Base-by-base conservation (phyloP, 169 alveolate genomes). In the Cryptosporidium parvum region DNA sequence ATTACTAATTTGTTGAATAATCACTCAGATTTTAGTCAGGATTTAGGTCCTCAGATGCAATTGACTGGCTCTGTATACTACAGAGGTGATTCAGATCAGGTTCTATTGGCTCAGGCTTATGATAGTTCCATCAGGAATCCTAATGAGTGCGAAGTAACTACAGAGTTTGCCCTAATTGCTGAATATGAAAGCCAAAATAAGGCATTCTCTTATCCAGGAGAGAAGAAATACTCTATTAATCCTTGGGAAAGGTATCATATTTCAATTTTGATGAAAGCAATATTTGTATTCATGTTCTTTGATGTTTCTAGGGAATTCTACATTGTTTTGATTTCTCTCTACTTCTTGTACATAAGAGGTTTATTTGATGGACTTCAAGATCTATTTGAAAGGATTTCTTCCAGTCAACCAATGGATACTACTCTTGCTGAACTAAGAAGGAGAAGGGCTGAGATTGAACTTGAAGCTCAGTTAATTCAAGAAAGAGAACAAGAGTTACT, bases 171-270 rank as follows among this genome's bases (percentile, higher is more conserved):
- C n/a, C 45, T 80, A 33, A 44, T 80, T 39, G 89, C 70, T 7
- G 75, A 42, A 14, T 80, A 80, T 62, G 89, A 80, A 14, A 45
- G 52, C 23, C 56, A 21, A 29, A 67, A 62, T 12, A 80, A 80
- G 53, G 23, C 2, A 16, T 80, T 80, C 65, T 59, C 75, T 21
- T 80, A 80, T 65, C 75, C 62, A 58, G 70, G 56, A 12, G 89
- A 80, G 56, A 80, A 65, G 68, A 80, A 48, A 45, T 80, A 62
- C 35, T 62, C 89, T 18, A 80, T 62, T 21, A 80, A 80, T 65
- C 80, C 80, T 14, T 80, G 89, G 89, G 89, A 80, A 65, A 80
- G 89, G 52, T 80, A 80, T 4, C 89, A 80, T 45, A 53, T 80
- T 62, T 59, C 75, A 44, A 80, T 80, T 10, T 80, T 80, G 56